Evolutionary conservation across 768 basidiomycete species (phyloP).

Genomic region (Flagelloscypha sp.): DNA sequence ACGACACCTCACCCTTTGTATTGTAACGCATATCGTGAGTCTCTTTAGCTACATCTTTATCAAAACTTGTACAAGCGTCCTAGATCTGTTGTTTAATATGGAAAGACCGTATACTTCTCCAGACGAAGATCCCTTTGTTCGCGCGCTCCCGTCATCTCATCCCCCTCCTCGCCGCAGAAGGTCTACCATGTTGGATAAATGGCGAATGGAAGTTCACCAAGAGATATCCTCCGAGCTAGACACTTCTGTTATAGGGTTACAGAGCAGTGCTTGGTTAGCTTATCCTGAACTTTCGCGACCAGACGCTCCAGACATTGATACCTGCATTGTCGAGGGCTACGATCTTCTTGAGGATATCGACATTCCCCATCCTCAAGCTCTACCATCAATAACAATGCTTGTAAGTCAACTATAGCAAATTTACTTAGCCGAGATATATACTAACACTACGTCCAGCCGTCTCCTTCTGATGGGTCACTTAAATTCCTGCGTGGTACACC

Average conservation of each 20-base stretch:
- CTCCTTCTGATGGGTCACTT: no score
- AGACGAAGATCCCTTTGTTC: constrained; percentile 47
- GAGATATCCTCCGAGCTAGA: constrained; percentile 9
- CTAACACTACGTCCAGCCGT: no score
- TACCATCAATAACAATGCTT: no score
- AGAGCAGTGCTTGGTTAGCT: constrained; percentile 30
- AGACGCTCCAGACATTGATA: constrained; percentile 12
- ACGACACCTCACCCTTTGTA: no score
- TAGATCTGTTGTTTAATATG: no score
- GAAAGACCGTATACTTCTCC: constrained; percentile 40
- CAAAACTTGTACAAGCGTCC: no score
- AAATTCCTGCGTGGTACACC: no score
- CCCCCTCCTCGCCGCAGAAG: constrained; percentile 28
- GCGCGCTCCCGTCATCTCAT: constrained; percentile 28
- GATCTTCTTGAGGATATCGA: constrained; percentile 46
- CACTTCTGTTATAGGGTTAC: constrained; percentile 4
- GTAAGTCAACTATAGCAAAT: no score
- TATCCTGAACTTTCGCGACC: constrained; percentile 30
- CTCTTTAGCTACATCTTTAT: no score
- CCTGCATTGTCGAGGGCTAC: constrained; percentile 33
- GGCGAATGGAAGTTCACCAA: constrained; percentile 48
- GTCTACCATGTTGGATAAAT: constrained; percentile 46
- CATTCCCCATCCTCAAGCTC: constrained; percentile 34
- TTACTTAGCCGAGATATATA: no score
- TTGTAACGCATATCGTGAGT: no score